phyloP scores from a whole-genome alignment of 306 rosid genomes.

The Prunus persica region Prunus_persica_NCBIv2 NC_034009.1:34710501-34711000 shows the following conservation, averaged over 20 bases:
- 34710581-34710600: conserved; percentile 29
- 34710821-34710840: conserved; percentile 72
- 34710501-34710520: conserved; percentile 22
- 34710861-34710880: conserved; percentile 76
- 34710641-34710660: conserved; percentile 37
- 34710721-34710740: conserved; percentile 56
- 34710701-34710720: conserved; percentile 21
- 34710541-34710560: conserved; percentile 28
- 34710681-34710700: conserved; percentile 43
- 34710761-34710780: conserved; percentile 69
- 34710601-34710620: conserved; percentile 28
- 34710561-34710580: conserved; percentile 40
- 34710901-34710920: conserved; percentile 56
- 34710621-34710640: conserved; percentile 55
- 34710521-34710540: conserved; percentile 42
- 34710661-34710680: conserved; percentile 37
- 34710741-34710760: conserved; percentile 87
- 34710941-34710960: conserved; percentile 46
- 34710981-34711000: conserved; percentile 81
- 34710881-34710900: conserved; percentile 51
- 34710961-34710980: conserved; percentile 53
- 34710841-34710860: conserved; percentile 63
- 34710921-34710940: conserved; percentile 82
- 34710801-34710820: conserved; percentile 78
- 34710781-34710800: conserved; percentile 65